Base-by-base conservation (phyloP, 2,329 filamentous ascomycete species). In the Sporothrix brunneoviolacea region DNA sequence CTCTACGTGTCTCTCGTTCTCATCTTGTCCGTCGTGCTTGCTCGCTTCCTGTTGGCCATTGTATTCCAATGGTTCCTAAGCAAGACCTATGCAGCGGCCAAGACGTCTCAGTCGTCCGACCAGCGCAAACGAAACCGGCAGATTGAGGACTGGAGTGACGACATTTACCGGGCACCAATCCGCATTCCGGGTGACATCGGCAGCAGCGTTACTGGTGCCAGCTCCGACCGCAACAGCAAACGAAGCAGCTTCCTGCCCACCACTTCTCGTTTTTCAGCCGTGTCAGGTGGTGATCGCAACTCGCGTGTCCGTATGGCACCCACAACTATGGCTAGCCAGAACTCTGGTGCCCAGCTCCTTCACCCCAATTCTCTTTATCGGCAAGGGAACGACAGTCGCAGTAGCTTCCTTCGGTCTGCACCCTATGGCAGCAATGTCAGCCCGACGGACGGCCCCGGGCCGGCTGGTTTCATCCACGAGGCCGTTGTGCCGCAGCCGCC, bases 61-160 rank as follows among this genome's bases (percentile, higher is more conserved):
- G 68, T 91, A 53, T 98, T 98, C 73, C 89, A 96, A 63, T 98
- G 94, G 94, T 95, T 98, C 69, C 75, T 97, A 58, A 86, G 87
- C 65, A 84, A 85, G 59, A 84, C 84, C 56, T 97, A 91, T 63
- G 91, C 85, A 4, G 88, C 91, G 1, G 71, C 78, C 42, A 95
- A 88, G 68, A 95, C 91, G 1, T 91, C 88, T 3, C 84, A 95
- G 66, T 82, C 82, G 15, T 82, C 84, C 5, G 82, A 93, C 65
- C 81, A 84, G 57, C 90, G 91, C 65, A 86, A 91, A 69, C 83
- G 93, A 53, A 86, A 91, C 59, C 83, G 86, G 59, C 90, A 97
- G 70, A 98, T 98, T 57, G 93, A 98, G 67, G 91, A 96, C 61
- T 98, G 93, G 93, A 86, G 85, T 13, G 88, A 97, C 57, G 93